phyloP scores from a whole-genome alignment of 2,329 filamentous ascomycete species.

The Daldinia sp. region DNA sequence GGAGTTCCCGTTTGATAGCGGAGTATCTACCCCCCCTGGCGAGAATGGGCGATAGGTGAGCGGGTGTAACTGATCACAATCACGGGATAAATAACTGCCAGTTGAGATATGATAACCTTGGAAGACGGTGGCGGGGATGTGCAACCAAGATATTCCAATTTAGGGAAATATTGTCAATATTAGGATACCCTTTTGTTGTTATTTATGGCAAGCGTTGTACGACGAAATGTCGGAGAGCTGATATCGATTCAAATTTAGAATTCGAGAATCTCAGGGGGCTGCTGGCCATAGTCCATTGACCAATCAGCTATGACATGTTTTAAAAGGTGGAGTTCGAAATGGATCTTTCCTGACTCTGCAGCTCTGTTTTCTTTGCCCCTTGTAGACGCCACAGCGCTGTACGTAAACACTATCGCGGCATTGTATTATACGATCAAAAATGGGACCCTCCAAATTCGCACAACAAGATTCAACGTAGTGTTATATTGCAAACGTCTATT shows the following conservation, averaged over 20 bases:
- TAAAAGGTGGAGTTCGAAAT: conserved; percentile 2
- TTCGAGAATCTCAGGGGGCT: conserved; percentile 18
- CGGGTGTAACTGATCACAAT: background rate
- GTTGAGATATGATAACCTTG: background rate
- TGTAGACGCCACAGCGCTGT: background rate
- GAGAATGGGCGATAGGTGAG: background rate
- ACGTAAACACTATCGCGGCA: conserved; percentile 20
- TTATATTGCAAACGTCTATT: background rate
- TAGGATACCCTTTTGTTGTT: too few species aligned
- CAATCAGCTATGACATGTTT: background rate
- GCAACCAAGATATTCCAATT: background rate
- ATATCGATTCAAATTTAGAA: conserved; percentile 17
- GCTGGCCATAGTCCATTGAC: background rate
- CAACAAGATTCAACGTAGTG: background rate
- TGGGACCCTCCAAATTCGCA: background rate
- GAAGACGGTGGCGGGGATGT: background rate
- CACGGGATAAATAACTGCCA: background rate
- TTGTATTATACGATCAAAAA: background rate
- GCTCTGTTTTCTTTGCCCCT: too few species aligned
- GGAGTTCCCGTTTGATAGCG: background rate
- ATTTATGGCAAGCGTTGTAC: background rate
- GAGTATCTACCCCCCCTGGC: background rate
- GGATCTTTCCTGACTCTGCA: background rate
- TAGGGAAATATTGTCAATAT: conserved; percentile 32
- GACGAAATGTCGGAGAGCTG: conserved; percentile 1